phyloP scores from a whole-genome alignment of 306 rosid species.

The Albizia julibrissin region DNA sequence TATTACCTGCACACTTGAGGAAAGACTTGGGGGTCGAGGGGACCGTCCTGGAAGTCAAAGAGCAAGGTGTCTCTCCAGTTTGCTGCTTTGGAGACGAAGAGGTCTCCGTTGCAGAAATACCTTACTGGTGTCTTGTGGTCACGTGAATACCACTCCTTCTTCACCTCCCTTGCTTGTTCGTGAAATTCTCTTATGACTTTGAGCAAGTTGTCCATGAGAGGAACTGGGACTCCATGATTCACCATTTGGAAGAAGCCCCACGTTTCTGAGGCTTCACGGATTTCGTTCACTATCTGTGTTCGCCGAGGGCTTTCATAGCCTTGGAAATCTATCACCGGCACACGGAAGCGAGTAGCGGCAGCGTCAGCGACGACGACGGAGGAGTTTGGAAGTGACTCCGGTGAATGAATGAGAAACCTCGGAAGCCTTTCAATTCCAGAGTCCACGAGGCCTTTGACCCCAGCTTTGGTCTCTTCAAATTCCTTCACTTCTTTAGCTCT shows the following conservation, averaged over 20 bases:
- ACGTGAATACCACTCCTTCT: constrained; percentile 75
- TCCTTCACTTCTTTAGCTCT: constrained; percentile 65
- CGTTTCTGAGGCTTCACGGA: constrained; percentile 58
- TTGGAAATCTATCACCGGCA: constrained; percentile 65
- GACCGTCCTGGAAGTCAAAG: constrained; percentile 68
- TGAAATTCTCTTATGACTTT: constrained; percentile 55
- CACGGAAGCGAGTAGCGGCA: constrained; percentile 20
- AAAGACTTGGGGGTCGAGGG: constrained; percentile 47
- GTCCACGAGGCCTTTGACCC: constrained; percentile 76
- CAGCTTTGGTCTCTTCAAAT: constrained; percentile 72
- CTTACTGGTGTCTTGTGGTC: constrained; percentile 50
- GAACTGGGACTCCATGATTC: constrained; percentile 65
- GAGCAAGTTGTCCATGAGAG: constrained; percentile 52
- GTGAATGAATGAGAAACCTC: constrained; percentile 59
- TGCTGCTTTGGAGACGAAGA: constrained; percentile 63
- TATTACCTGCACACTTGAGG: constrained; percentile 65
- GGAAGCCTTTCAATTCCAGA: constrained; percentile 65
- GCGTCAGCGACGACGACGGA: background rate
- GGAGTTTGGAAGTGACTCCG: constrained; percentile 24
- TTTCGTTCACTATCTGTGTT: constrained; percentile 40
- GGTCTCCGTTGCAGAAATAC: constrained; percentile 71
- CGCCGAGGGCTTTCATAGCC: constrained; percentile 40
- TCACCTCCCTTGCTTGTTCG: constrained; percentile 63
- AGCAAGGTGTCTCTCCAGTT: constrained; percentile 82
- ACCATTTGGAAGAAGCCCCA: constrained; percentile 86